A percentile compares a stretch with the other conserved stretches of the same genome.
Conservation (phyloP, 176 grass and related monocot genomes). For the Dactylis glomerata region DNA sequence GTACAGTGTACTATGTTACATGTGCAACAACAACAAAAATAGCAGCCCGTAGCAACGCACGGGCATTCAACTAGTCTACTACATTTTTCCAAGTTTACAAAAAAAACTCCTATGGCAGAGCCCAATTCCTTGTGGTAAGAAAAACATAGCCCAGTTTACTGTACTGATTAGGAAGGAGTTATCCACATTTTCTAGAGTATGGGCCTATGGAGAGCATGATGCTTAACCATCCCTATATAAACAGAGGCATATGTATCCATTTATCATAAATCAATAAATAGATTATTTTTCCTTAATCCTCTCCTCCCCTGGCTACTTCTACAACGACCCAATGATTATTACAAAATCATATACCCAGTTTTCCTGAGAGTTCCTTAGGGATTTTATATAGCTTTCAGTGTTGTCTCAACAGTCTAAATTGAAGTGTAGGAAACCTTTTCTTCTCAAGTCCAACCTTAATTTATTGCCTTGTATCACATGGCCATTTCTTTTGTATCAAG, state of each 20-base stretch:
- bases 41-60: no score
- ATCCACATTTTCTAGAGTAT: conserved; percentile 16
- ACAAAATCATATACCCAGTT: not conserved
- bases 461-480: conserved; percentile 10
- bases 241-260: not conserved
- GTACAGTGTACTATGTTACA: no score
- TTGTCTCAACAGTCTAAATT: not conserved
- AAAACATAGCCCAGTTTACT: not conserved
- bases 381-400: not conserved
- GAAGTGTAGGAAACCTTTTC: not conserved
- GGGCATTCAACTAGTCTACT: no score
- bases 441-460: not conserved
- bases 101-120: not conserved
- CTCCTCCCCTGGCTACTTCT: not conserved
- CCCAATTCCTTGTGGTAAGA: not conserved
- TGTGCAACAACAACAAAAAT: no score
- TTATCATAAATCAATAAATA: not conserved
- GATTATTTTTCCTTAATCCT: not conserved
- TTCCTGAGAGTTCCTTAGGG: not conserved
- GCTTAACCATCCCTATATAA: not conserved
- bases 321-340: not conserved
- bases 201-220: not conserved
- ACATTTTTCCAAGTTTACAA: not conserved
- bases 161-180: not conserved
- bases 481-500: conserved; percentile 25